Conservation (phyloP, 164 flowering plant species). For the Saururus chinensis region DNA sequence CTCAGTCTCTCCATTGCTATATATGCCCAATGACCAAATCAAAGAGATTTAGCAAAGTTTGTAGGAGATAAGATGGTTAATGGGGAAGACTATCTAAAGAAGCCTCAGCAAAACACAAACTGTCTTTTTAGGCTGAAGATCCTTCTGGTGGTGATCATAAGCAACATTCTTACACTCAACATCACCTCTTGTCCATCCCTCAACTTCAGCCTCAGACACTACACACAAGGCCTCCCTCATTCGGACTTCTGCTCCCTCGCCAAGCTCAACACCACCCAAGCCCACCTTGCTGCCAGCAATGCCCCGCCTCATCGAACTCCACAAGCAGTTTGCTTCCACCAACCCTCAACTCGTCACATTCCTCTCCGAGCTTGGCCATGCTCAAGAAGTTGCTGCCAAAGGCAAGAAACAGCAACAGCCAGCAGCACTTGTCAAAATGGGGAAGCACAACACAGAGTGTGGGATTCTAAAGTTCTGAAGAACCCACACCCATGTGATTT, state of each 20-base stretch:
- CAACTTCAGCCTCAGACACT: not conserved
- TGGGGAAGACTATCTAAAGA: too few species aligned
- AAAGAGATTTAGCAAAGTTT: too few species aligned
- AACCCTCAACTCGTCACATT: slow-evolving; percentile 14
- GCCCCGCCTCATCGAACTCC: slow-evolving; percentile 11
- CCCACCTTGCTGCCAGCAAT: slow-evolving; percentile 14
- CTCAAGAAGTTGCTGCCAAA: not conserved
- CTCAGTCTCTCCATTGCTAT: too few species aligned
- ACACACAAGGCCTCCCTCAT: slow-evolving; percentile 6
- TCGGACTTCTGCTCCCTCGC: slow-evolving; percentile 9
- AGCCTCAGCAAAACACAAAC: too few species aligned
- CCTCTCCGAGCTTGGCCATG: slow-evolving; percentile 9
- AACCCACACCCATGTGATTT: slow-evolving; percentile 41
- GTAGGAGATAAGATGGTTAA: too few species aligned
- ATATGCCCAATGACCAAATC: too few species aligned
- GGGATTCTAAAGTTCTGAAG: slow-evolving; percentile 67
- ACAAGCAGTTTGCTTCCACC: slow-evolving; percentile 10
- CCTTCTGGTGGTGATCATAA: slow-evolving; percentile 20
- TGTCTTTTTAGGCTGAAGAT: slow-evolving; percentile 9
- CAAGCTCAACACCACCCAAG: slow-evolving; percentile 27
- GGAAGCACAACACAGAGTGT: slow-evolving; percentile 67
- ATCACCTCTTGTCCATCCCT: slow-evolving; percentile 19
- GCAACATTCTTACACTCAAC: slow-evolving; percentile 37
- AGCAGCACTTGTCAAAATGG: slow-evolving; percentile 32
- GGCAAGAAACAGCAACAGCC: not conserved